Percentiles rank a stretch among this genome's conserved stretches.
phyloP scores from a whole-genome alignment of 1,284 basidiomycete species.

The Sphagnurus paluster region DNA sequence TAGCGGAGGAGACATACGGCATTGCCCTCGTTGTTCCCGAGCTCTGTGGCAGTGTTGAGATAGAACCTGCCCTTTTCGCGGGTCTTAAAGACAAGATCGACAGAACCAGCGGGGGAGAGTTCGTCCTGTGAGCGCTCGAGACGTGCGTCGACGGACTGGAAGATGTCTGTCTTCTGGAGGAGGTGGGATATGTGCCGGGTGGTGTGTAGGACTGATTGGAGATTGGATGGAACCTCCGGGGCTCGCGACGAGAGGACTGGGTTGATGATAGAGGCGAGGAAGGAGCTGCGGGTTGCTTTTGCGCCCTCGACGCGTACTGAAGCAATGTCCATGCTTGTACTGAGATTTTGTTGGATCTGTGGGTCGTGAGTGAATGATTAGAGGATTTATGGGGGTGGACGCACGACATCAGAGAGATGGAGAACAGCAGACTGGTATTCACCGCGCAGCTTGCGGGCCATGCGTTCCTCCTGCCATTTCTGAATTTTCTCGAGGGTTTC shows the following conservation, averaged over 20 bases:
- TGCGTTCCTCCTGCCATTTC: conserved; percentile 73
- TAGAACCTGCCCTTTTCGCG: conserved; percentile 80
- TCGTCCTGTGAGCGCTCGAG: conserved; percentile 66
- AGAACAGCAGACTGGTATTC: conserved; percentile 77
- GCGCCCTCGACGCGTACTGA: conserved; percentile 84
- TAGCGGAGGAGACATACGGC: conserved; percentile 71
- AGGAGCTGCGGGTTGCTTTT: conserved; percentile 70
- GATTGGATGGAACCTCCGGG: conserved; percentile 29
- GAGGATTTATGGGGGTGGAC: conserved; percentile 28
- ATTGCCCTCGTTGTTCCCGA: conserved; percentile 92
- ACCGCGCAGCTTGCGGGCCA: conserved; percentile 65
- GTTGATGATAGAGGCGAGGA: conserved; percentile 76
- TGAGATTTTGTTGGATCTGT: conserved; percentile 67
- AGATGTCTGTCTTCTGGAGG: conserved; percentile 74
- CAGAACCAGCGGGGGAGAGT: conserved; percentile 64
- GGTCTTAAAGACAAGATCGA: conserved; percentile 85
- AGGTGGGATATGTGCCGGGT: conserved; percentile 66
- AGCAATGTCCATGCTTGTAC: conserved; percentile 60
- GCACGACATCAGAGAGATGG: conserved; percentile 71
- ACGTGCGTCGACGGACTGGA: conserved; percentile 68
- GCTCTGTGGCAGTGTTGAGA: conserved; percentile 86
- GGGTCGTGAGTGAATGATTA: conserved; percentile 2
- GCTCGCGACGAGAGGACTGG: conserved; percentile 47
- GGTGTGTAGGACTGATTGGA: conserved; percentile 69
- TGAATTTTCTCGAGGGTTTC: too few species aligned